Evolutionary conservation across 805 yeast species (phyloP).

Genomic region (Lipomyces sp.): DNA sequence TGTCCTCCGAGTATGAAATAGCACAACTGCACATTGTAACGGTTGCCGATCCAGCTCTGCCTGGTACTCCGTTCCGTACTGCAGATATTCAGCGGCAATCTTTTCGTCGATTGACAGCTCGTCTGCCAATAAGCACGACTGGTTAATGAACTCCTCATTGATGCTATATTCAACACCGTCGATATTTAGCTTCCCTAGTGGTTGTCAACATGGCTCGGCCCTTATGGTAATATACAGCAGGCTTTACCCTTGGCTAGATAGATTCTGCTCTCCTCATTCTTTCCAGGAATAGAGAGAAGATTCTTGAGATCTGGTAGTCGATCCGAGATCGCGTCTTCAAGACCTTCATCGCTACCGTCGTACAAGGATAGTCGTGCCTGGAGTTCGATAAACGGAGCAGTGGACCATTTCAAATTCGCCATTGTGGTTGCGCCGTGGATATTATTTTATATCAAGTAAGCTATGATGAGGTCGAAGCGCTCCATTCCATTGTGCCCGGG

Average conservation of each 20-base stretch:
- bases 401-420: slow-evolving; percentile 32
- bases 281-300: slow-evolving; percentile 47
- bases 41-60: slow-evolving; percentile 48
- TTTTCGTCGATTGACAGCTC: slow-evolving; percentile 78
- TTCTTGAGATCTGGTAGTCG: slow-evolving; percentile 45
- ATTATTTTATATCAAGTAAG: neutral
- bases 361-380: slow-evolving; percentile 13
- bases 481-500: neutral
- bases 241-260: slow-evolving; percentile 42
- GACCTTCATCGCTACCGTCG: slow-evolving; percentile 7
- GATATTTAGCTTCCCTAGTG: slow-evolving; percentile 53
- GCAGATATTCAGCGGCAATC: slow-evolving; percentile 70
- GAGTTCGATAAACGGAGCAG: slow-evolving; percentile 28
- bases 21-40: slow-evolving; percentile 58
- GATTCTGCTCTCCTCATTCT: slow-evolving; percentile 46
- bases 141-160: slow-evolving; percentile 66
- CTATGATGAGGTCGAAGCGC: neutral
- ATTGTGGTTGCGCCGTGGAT: neutral
- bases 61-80: slow-evolving; percentile 50
- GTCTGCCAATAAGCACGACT: slow-evolving; percentile 62
- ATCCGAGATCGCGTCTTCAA: slow-evolving; percentile 1
- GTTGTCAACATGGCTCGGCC: neutral
- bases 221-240: neutral
- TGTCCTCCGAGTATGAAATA: slow-evolving; percentile 70
- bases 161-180: slow-evolving; percentile 62